Evolutionary conservation across 2,329 filamentous ascomycete genomes (phyloP).

Genomic region (Incumbomyces lentus): DNA sequence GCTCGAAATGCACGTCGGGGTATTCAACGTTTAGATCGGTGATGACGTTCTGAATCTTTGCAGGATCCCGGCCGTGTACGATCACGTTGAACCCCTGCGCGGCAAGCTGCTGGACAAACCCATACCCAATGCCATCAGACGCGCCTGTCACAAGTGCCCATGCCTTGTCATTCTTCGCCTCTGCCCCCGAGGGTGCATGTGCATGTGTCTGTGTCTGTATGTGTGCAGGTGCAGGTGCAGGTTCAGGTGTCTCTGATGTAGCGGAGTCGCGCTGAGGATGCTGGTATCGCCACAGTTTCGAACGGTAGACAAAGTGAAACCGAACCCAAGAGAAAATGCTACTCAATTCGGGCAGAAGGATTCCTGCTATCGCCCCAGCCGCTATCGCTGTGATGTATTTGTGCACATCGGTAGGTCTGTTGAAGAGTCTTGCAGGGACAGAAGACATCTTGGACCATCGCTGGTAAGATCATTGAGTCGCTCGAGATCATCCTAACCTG

Average conservation of each 20-base stretch:
- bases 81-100: slow-evolving; percentile 45
- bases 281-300: background rate
- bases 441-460: too few species aligned
- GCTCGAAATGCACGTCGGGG: slow-evolving; percentile 31
- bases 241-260: too few species aligned
- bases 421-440: too few species aligned
- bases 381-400: background rate
- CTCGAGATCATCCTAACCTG: too few species aligned
- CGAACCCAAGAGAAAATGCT: background rate
- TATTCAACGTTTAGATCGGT: slow-evolving; percentile 30
- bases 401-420: too few species aligned
- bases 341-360: background rate
- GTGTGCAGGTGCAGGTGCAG: too few species aligned
- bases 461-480: too few species aligned
- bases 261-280: background rate
- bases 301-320: background rate
- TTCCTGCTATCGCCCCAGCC: background rate
- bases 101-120: slow-evolving; percentile 43
- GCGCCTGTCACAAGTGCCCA: slow-evolving; percentile 46
- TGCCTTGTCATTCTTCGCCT: slow-evolving; percentile 8
- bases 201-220: too few species aligned
- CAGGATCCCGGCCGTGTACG: slow-evolving; percentile 45
- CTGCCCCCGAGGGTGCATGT: too few species aligned
- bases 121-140: slow-evolving; percentile 46
- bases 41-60: slow-evolving; percentile 39